phyloP scores from a whole-genome alignment of 345 rosid species.

The Balakata baccata region DNA sequence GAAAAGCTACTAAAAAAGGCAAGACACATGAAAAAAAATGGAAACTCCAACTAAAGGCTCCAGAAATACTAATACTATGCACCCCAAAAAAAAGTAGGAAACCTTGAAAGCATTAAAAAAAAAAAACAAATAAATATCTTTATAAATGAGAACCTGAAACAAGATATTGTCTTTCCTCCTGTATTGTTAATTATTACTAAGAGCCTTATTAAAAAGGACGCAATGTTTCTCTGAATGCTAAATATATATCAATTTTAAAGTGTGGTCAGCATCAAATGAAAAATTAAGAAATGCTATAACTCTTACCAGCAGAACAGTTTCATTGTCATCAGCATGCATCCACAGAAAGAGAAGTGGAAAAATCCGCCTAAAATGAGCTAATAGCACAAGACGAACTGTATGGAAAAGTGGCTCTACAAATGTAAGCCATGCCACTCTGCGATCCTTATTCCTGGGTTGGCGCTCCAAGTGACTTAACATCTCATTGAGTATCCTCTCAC shows the following conservation, averaged over 20 bases:
- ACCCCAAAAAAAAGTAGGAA: too few relatives aligned
- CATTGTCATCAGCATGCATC: constrained; percentile 82
- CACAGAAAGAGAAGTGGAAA: constrained; percentile 79
- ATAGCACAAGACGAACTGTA: constrained; percentile 57
- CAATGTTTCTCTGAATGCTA: neutral
- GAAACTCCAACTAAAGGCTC: too few relatives aligned
- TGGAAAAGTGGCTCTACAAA: constrained; percentile 62
- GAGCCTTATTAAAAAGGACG: neutral
- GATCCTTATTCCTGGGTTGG: constrained; percentile 70
- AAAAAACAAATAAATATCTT: too few relatives aligned
- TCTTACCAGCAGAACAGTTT: constrained; percentile 74
- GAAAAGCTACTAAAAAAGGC: too few relatives aligned
- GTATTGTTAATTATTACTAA: neutral
- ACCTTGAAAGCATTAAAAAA: too few relatives aligned
- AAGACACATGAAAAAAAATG: too few relatives aligned
- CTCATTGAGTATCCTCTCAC: constrained; percentile 67
- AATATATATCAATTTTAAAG: neutral
- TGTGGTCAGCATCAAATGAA: neutral
- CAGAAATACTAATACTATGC: too few relatives aligned
- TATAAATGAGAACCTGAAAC: too few relatives aligned
- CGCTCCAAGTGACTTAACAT: constrained; percentile 87
- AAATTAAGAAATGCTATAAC: neutral
- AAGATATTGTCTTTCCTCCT: neutral
- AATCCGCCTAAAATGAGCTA: constrained; percentile 70
- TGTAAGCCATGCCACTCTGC: constrained; percentile 62